Percentiles rank a stretch among this genome's conserved stretches.
Conservation (phyloP, 2,329 filamentous ascomycete species). For the Chaetomiaceae sp. region DNA sequence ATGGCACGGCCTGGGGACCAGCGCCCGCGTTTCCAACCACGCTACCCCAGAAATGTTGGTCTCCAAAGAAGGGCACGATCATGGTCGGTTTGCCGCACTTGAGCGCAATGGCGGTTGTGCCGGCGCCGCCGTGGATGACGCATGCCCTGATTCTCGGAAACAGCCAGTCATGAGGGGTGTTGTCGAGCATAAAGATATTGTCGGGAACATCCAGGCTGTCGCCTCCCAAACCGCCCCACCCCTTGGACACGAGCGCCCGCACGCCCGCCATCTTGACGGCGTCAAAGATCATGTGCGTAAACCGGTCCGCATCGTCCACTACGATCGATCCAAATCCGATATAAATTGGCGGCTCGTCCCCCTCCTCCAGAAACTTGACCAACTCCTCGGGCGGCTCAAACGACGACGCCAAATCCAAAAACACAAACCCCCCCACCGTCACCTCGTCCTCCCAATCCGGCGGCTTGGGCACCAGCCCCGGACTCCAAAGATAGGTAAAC, state of each 20-base stretch:
- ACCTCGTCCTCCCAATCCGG: conserved; percentile 65
- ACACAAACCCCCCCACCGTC: conserved; percentile 74
- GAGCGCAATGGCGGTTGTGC: conserved; percentile 69
- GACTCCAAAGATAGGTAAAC: conserved; percentile 70
- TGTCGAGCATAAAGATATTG: conserved; percentile 67
- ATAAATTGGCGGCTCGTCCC: conserved; percentile 59
- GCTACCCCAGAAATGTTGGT: conserved; percentile 73
- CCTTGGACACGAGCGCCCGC: conserved; percentile 67
- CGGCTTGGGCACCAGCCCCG: conserved; percentile 61
- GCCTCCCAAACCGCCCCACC: conserved; percentile 68
- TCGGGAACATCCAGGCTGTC: conserved; percentile 51
- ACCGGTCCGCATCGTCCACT: conserved; percentile 64
- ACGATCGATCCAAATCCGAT: conserved; percentile 76
- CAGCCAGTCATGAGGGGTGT: conserved; percentile 73
- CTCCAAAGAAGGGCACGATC: conserved; percentile 76
- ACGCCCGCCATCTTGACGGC: conserved; percentile 63
- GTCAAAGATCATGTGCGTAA: conserved; percentile 68
- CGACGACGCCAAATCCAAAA: conserved; percentile 62
- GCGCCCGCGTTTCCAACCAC: conserved; percentile 62
- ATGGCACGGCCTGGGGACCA: conserved; percentile 63
- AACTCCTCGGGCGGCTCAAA: conserved; percentile 57
- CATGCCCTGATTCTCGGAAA: conserved; percentile 63
- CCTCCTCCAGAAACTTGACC: conserved; percentile 48
- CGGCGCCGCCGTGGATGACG: conserved; percentile 73
- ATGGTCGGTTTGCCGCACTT: conserved; percentile 69